Evolutionary conservation across 2,329 filamentous ascomycete species (phyloP), one percentile per base, ranked within the genome.

Genomic region (Neonectria coccinea): DNA sequence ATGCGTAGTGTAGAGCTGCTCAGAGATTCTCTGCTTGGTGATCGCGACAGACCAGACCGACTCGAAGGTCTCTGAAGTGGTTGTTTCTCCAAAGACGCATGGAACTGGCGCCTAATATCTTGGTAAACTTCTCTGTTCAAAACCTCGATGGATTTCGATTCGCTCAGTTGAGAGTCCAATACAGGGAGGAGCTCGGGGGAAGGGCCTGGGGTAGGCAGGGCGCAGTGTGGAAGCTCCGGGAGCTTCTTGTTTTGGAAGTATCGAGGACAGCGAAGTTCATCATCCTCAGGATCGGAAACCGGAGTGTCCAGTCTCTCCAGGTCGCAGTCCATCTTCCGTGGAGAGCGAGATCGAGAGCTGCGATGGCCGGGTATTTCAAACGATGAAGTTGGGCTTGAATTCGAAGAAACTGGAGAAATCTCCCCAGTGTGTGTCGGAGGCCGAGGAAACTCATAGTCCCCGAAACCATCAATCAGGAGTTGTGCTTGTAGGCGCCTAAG

Each of bases 1-100:
- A 88, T 86, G 50, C 79, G 77, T 4, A 88, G 79, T 2, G 81
- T 78, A 1, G 77, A 73, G 58, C 78, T 78, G 29, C 73, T 69
- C 18, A 75, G 72, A 2, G 76, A 74, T 53, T 60, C 69, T 44
- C 56, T 39, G 52, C 68, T 67, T 36, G 68, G 65, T 10, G 78
- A 78, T 2, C 74, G 67, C 1, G 76, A 73, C 16, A 75, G 50
- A 51, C 76, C 79, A 0, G 75, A 75, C 36, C 77, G 74, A 45
- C 77, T 77, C 57, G 64, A 69, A 7, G 76, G 25, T 25, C 25
- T 67, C 20, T 69, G 69, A 22, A 77, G 64, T 3, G 71, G 70
- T 25, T 60, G 45, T 11, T 74, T 65, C 12, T 75, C 71, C 41
- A 74, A 70, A 7, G 69, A 55, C 11, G 74, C 68, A 6, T 67